phyloP scores from a whole-genome alignment of 495 filamentous ascomycete genomes.

The Aspergillus incahuasiensis region DNA sequence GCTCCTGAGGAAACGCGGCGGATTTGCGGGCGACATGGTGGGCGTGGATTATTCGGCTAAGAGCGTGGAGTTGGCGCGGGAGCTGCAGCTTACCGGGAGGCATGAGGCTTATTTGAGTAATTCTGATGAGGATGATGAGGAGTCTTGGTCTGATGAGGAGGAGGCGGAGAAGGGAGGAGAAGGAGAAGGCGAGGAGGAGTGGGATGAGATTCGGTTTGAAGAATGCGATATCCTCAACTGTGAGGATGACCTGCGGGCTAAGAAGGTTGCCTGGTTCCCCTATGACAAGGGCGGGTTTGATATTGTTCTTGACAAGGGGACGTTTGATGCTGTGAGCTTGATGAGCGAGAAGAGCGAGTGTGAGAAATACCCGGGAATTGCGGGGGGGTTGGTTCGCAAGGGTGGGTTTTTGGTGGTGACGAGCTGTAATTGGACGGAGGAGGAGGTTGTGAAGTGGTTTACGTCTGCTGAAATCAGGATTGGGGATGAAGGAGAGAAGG shows the following conservation, averaged over 20 bases:
- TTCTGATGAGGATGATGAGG: slow-evolving; percentile 22
- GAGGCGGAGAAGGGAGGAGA: slow-evolving; percentile 14
- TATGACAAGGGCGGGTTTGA: slow-evolving; percentile 57
- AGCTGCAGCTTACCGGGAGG: slow-evolving; percentile 37
- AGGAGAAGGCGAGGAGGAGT: slow-evolving; percentile 9
- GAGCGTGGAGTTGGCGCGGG: slow-evolving; percentile 66
- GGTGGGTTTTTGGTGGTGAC: slow-evolving; percentile 79
- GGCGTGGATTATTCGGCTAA: slow-evolving; percentile 81
- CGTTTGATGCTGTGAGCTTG: slow-evolving; percentile 88
- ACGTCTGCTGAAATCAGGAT: slow-evolving; percentile 22
- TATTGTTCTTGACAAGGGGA: slow-evolving; percentile 91
- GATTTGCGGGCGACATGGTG: slow-evolving; percentile 59
- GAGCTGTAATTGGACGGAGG: slow-evolving; percentile 97
- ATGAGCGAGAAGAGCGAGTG: slow-evolving; percentile 45
- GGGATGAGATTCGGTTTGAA: slow-evolving; percentile 52
- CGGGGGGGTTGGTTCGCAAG: slow-evolving; percentile 57
- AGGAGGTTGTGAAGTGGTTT: slow-evolving; percentile 78
- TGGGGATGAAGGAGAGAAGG: background rate
- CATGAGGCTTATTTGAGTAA: slow-evolving; percentile 40
- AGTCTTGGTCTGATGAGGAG: slow-evolving; percentile 9
- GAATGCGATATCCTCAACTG: slow-evolving; percentile 70
- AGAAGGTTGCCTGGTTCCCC: slow-evolving; percentile 31
- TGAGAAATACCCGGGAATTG: slow-evolving; percentile 68
- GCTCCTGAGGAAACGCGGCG: slow-evolving; percentile 56
- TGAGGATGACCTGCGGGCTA: slow-evolving; percentile 30